Conservation (phyloP, 225 moss, liverwort and hornwort species). For the Bryoerythrophyllum caledonicum region DNA sequence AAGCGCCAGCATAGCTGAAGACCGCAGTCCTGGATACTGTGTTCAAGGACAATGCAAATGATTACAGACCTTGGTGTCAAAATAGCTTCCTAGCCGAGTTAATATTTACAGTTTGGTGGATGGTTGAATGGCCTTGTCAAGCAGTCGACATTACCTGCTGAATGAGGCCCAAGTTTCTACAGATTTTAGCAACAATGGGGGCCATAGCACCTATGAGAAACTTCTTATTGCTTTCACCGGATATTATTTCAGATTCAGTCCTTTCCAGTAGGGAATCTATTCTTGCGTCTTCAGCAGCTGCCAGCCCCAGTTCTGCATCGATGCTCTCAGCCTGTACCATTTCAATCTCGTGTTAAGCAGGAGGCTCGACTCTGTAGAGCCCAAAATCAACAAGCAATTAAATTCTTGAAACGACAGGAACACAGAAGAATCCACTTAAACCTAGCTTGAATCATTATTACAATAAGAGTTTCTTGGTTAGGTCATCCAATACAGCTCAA, state of each 20-base stretch:
- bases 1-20: slow-evolving; percentile 86
- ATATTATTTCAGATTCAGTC: slow-evolving; percentile 74
- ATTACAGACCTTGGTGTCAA: background rate
- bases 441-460: background rate
- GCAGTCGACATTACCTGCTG: slow-evolving; percentile 63
- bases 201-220: slow-evolving; percentile 77
- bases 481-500: background rate
- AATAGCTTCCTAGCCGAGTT: slow-evolving; percentile 6
- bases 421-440: background rate
- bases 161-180: slow-evolving; percentile 67
- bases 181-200: slow-evolving; percentile 78
- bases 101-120: background rate
- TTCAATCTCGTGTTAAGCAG: slow-evolving; percentile 21
- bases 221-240: slow-evolving; percentile 44
- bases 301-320: slow-evolving; percentile 78
- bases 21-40: slow-evolving; percentile 67
- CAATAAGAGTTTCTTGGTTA: background rate
- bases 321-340: slow-evolving; percentile 74
- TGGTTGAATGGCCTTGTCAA: background rate
- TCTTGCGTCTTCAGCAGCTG: slow-evolving; percentile 88
- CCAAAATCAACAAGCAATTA: background rate
- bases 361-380: background rate
- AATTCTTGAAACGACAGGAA: background rate
- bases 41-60: slow-evolving; percentile 17
- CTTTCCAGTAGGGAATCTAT: slow-evolving; percentile 69